Evolutionary conservation across 345 rosid genomes (phyloP).

Genomic region (Abelmoschus esculentus): DNA sequence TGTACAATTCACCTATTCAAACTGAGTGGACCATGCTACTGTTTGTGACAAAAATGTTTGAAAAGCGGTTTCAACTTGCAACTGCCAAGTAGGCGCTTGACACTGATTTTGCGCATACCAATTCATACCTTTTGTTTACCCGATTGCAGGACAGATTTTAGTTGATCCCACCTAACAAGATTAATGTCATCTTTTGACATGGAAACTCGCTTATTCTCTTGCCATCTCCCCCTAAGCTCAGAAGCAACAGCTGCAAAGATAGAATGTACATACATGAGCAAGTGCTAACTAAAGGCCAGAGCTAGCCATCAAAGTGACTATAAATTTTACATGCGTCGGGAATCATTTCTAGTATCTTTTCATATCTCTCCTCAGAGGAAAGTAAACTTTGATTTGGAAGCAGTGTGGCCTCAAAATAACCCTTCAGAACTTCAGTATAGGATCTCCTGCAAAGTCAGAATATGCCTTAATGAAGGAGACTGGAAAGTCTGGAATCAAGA

Average conservation of each 20-base stretch:
- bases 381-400: slow-evolving; percentile 57
- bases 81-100: too few relatives aligned
- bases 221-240: slow-evolving; percentile 85
- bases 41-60: too few relatives aligned
- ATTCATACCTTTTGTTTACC: slow-evolving; percentile 60
- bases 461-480: slow-evolving; percentile 11
- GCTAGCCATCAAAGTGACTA: neutral
- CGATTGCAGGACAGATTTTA: slow-evolving; percentile 58
- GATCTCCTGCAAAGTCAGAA: slow-evolving; percentile 61
- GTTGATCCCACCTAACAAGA: slow-evolving; percentile 69
- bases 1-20: neutral
- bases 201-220: slow-evolving; percentile 43
- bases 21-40: too few relatives aligned
- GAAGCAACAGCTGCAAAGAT: slow-evolving; percentile 53
- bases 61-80: too few relatives aligned
- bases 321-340: slow-evolving; percentile 45
- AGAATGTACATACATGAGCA: slow-evolving; percentile 10
- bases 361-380: slow-evolving; percentile 72
- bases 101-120: neutral
- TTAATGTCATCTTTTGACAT: slow-evolving; percentile 63
- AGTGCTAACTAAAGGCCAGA: slow-evolving; percentile 7
- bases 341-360: slow-evolving; percentile 80
- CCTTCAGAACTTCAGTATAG: slow-evolving; percentile 61
- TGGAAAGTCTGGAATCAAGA: neutral
- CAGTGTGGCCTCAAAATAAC: slow-evolving; percentile 62